Evolutionary conservation across 345 rosid species (phyloP).

Genomic region (Hibiscus tridactylites): DNA sequence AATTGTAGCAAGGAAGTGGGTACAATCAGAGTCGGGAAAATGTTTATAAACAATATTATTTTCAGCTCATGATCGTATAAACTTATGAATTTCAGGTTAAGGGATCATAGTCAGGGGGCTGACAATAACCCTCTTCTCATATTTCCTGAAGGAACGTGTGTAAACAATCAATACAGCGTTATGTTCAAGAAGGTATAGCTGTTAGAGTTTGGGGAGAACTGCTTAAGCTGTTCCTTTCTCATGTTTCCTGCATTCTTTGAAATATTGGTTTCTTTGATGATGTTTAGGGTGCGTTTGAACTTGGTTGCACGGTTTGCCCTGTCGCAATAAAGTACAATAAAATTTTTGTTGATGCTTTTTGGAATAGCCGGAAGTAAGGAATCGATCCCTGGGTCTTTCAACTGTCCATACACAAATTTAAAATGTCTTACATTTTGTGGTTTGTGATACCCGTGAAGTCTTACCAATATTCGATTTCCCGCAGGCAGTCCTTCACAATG

Average conservation of each 20-base stretch:
- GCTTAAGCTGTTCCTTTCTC: neutral
- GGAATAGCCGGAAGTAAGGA: slow-evolving; percentile 96
- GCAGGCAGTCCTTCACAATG: slow-evolving; percentile 95
- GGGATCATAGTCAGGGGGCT: slow-evolving; percentile 78
- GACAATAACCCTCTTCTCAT: slow-evolving; percentile 96
- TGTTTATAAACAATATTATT: neutral
- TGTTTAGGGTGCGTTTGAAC: slow-evolving; percentile 92
- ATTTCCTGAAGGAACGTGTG: slow-evolving; percentile 98
- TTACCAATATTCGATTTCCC: neutral
- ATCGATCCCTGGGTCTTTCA: neutral
- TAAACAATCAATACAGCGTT: slow-evolving; percentile 87
- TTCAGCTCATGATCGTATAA: slow-evolving; percentile 14
- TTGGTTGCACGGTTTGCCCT: slow-evolving; percentile 92
- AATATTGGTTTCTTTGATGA: slow-evolving; percentile 16
- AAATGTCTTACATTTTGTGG: neutral
- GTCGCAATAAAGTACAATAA: slow-evolving; percentile 91
- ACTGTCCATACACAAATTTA: too few relatives aligned
- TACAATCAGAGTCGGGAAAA: neutral
- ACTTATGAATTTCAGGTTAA: slow-evolving; percentile 51
- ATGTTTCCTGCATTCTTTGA: neutral
- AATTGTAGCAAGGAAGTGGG: slow-evolving; percentile 87
- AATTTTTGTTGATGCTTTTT: slow-evolving; percentile 96
- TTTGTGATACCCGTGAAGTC: neutral
- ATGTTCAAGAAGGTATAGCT: slow-evolving; percentile 90
- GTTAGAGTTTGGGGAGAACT: neutral